Evolutionary conservation across 805 yeast species (phyloP).

Genomic region (Yarrowia deformans): DNA sequence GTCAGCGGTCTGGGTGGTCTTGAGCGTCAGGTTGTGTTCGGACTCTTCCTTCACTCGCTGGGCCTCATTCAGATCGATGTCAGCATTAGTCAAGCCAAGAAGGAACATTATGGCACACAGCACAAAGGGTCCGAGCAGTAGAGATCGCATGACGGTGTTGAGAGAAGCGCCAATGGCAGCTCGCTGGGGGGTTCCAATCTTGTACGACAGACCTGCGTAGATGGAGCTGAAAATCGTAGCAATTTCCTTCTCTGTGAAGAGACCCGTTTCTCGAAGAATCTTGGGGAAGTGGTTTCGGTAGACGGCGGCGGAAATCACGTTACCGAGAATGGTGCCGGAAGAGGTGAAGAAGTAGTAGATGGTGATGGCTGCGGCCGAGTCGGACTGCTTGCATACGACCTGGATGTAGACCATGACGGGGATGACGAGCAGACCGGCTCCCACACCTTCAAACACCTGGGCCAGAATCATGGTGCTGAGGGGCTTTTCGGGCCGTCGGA

Average conservation of each 20-base stretch:
- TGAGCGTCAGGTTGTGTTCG: background rate
- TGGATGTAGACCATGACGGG: conserved; percentile 38
- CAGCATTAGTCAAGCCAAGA: conserved; percentile 7
- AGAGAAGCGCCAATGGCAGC: conserved; percentile 5
- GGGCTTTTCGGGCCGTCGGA: conserved; percentile 32
- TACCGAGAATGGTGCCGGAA: conserved; percentile 39
- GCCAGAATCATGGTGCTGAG: conserved; percentile 20
- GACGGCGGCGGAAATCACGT: conserved; percentile 40
- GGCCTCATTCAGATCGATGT: conserved; percentile 11
- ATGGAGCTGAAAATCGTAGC: conserved; percentile 1
- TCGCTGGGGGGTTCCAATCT: conserved; percentile 11
- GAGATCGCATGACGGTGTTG: conserved; percentile 22
- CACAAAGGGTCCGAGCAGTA: conserved; percentile 11
- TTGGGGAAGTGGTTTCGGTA: conserved; percentile 37
- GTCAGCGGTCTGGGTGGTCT: background rate
- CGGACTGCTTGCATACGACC: conserved; percentile 29
- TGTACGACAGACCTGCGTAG: background rate
- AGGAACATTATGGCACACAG: conserved; percentile 22
- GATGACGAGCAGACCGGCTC: conserved; percentile 24
- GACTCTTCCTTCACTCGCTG: conserved; percentile 25
- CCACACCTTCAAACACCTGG: conserved; percentile 32
- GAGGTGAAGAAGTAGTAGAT: conserved; percentile 36
- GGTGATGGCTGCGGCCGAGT: conserved; percentile 38
- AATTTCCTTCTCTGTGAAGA: conserved; percentile 1
- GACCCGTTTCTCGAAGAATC: background rate